phyloP scores from a whole-genome alignment of 129 eudicot genomes.

The Flaveria sonorensis region DNA sequence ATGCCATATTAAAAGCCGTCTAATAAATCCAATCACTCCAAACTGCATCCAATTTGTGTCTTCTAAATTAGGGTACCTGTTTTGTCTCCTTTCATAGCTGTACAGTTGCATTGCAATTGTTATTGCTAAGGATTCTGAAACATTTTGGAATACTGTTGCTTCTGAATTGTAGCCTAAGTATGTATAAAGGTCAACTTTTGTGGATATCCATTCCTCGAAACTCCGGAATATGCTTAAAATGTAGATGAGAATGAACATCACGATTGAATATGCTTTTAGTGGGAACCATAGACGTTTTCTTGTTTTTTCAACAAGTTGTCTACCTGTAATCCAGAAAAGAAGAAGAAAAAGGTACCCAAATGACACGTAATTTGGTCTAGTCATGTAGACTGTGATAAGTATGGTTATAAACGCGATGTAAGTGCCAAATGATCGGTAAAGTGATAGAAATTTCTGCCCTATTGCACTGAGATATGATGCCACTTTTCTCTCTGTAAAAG shows the following conservation, averaged over 20 bases:
- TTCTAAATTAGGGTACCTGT: slow-evolving; percentile 54
- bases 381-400: slow-evolving; percentile 80
- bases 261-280: slow-evolving; percentile 70
- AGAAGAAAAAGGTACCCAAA: slow-evolving; percentile 93
- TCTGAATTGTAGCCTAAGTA: slow-evolving; percentile 73
- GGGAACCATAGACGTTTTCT: slow-evolving; percentile 94
- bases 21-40: slow-evolving; percentile 66
- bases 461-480: slow-evolving; percentile 87
- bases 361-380: slow-evolving; percentile 74
- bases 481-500: slow-evolving; percentile 81
- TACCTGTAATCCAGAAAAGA: slow-evolving; percentile 89
- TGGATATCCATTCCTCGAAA: slow-evolving; percentile 67
- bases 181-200: slow-evolving; percentile 56
- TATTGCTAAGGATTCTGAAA: slow-evolving; percentile 88
- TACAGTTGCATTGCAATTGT: slow-evolving; percentile 98
- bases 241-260: slow-evolving; percentile 74
- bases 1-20: slow-evolving; percentile 89
- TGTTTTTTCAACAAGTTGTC: slow-evolving; percentile 88
- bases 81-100: slow-evolving; percentile 98
- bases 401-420: slow-evolving; percentile 85
- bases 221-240: slow-evolving; percentile 74
- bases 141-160: slow-evolving; percentile 67
- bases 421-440: slow-evolving; percentile 89
- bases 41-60: slow-evolving; percentile 50
- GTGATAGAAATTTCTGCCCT: slow-evolving; percentile 69